A percentile compares a stretch with the other conserved stretches of the same genome.
phyloP scores from a whole-genome alignment of 1,284 basidiomycete genomes.

The Microbotryum violaceum region DNA sequence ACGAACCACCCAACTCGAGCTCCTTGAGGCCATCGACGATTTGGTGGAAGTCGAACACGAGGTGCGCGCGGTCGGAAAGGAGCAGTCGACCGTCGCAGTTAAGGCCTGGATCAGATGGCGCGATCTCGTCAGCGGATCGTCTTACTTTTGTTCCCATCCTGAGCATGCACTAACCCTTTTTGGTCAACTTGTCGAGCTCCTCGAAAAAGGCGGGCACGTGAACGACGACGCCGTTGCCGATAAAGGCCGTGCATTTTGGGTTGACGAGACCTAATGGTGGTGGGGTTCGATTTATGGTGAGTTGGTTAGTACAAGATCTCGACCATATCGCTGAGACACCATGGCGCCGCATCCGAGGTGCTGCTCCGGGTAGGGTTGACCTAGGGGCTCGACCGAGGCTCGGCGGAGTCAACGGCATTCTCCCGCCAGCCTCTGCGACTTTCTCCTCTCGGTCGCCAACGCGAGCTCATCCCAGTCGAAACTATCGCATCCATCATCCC shows the following conservation, averaged over 20 bases:
- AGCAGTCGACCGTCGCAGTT: conserved; percentile 79
- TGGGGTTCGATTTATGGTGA: too few species aligned
- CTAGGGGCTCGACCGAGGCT: too few species aligned
- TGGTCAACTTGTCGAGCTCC: conserved; percentile 79
- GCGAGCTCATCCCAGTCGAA: background rate
- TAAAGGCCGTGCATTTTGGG: conserved; percentile 73
- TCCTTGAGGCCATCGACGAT: conserved; percentile 98
- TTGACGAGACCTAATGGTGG: conserved; percentile 72
- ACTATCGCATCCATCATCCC: background rate
- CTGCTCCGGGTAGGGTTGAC: too few species aligned
- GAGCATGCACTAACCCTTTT: conserved; percentile 57
- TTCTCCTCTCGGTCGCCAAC: too few species aligned
- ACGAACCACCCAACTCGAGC: conserved; percentile 86
- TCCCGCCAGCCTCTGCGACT: too few species aligned
- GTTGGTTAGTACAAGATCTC: background rate
- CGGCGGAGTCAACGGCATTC: too few species aligned
- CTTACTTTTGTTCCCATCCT: too few species aligned
- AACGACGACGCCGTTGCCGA: conserved; percentile 90
- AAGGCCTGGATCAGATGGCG: conserved; percentile 53
- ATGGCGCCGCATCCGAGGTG: too few species aligned
- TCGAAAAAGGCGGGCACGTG: conserved; percentile 92
- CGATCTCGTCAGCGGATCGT: background rate
- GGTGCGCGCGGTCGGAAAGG: conserved; percentile 89
- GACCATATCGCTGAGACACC: too few species aligned
- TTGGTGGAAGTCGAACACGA: conserved; percentile 98